These are phyloP conservation scores for Trametes cubensis DNA, from an alignment of 768 basidiomycete genomes.

Conservation along the genomic window DNA sequence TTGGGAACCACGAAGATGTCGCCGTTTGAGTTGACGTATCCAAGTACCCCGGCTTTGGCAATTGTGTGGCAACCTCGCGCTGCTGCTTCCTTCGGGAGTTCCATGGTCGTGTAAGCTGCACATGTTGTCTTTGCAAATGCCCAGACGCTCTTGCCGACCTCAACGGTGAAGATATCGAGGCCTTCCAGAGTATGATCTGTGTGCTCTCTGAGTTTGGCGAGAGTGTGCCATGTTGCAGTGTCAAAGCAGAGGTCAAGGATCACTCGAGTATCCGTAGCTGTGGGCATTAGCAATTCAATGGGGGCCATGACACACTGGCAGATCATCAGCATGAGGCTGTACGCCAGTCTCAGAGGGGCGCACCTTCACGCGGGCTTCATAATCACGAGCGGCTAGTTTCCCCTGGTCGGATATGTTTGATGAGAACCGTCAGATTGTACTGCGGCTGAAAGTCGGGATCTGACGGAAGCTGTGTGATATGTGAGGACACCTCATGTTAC, in stretches of 20 bases:
- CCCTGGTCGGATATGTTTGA: not conserved
- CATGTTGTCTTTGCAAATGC: not conserved
- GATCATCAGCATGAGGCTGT: too few species aligned
- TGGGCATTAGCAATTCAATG: too few species aligned
- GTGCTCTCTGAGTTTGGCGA: not conserved
- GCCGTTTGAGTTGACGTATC: too few species aligned
- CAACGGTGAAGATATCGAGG: not conserved
- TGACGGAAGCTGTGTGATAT: not conserved
- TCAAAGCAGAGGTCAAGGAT: not conserved
- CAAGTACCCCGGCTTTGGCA: not conserved
- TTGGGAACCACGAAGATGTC: too few species aligned
- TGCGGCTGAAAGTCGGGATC: not conserved
- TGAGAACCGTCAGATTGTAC: not conserved
- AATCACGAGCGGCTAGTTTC: conserved; percentile 1
- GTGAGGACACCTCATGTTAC: too few species aligned
- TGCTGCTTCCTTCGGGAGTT: conserved; percentile 5
- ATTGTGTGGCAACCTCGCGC: not conserved
- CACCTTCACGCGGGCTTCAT: not conserved
- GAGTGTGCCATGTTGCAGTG: not conserved
- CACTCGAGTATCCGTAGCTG: not conserved
- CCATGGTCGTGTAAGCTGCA: not conserved
- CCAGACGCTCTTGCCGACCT: not conserved
- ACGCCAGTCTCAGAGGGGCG: too few species aligned
- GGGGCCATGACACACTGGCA: too few species aligned
- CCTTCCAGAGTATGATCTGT: not conserved